These are phyloP conservation scores for Euphorbia tirucalli DNA, from an alignment of 345 rosid genomes.

Conservation along the genomic window DNA sequence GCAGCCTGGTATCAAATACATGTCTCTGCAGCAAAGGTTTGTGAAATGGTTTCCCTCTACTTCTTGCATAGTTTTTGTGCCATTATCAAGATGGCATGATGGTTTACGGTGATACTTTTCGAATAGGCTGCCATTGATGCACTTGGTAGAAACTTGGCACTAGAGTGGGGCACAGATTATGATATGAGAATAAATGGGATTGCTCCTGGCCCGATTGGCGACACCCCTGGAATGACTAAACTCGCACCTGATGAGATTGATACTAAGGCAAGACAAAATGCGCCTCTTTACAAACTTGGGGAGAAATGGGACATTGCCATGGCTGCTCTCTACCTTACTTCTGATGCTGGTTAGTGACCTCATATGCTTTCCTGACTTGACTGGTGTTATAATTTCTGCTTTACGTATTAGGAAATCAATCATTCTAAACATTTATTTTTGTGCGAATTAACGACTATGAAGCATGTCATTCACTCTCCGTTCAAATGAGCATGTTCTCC, in stretches of 20 bases:
- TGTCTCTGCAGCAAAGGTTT: constrained; percentile 55
- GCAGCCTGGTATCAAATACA: constrained; percentile 55
- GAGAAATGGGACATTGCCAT: constrained; percentile 63
- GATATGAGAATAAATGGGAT: constrained; percentile 52
- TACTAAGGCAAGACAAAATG: constrained; percentile 12
- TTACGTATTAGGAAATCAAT: neutral
- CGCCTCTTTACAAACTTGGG: constrained; percentile 39
- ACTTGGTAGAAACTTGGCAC: constrained; percentile 48
- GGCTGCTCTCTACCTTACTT: constrained; percentile 53
- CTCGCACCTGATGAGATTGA: constrained; percentile 35
- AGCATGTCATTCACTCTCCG: too few species aligned
- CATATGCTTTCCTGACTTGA: too few species aligned
- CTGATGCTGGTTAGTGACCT: constrained; percentile 46
- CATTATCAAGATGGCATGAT: neutral
- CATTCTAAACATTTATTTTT: too few species aligned
- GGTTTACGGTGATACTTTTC: neutral
- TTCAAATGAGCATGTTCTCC: too few species aligned
- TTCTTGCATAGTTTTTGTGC: neutral
- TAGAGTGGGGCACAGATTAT: constrained; percentile 59
- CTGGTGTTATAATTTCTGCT: neutral
- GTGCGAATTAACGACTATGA: too few species aligned
- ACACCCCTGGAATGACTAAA: constrained; percentile 47
- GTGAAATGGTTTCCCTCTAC: neutral
- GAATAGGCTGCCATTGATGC: constrained; percentile 54
- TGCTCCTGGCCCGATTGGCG: constrained; percentile 51